Evolutionary conservation across 768 basidiomycete species (phyloP).

Genomic region (Psilocybe tampanensis): DNA sequence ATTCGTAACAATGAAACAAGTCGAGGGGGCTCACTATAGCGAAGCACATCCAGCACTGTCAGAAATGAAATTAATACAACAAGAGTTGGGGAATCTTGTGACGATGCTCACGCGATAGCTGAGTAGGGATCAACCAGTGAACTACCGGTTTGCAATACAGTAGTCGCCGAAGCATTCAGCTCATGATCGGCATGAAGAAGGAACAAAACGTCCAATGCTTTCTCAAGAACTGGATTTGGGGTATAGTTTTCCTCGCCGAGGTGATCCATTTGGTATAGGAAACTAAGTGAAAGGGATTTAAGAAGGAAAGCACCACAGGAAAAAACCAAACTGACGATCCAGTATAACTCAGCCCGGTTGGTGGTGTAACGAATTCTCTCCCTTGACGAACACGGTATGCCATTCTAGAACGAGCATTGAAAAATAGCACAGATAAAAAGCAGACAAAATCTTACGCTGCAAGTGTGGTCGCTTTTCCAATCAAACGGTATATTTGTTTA

Average conservation of each 20-base stretch:
- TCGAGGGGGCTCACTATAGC: constrained; percentile 64
- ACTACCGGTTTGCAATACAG: constrained; percentile 85
- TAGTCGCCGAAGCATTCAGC: constrained; percentile 83
- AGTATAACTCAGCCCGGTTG: constrained; percentile 80
- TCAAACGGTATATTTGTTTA: constrained; percentile 87
- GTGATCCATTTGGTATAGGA: constrained; percentile 91
- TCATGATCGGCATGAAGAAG: constrained; percentile 91
- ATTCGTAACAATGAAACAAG: background rate
- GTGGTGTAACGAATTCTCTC: constrained; percentile 83
- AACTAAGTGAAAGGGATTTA: constrained; percentile 40
- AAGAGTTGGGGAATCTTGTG: background rate
- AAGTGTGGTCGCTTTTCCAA: constrained; percentile 87
- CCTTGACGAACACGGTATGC: constrained; percentile 93
- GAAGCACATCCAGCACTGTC: constrained; percentile 85
- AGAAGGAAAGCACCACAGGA: background rate
- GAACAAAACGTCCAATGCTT: constrained; percentile 87
- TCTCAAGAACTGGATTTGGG: constrained; percentile 84
- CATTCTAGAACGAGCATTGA: constrained; percentile 53
- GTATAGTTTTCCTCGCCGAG: constrained; percentile 70
- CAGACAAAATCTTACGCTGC: constrained; percentile 61
- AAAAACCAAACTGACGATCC: constrained; percentile 57
- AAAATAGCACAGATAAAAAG: constrained; percentile 1
- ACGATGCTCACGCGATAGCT: constrained; percentile 65
- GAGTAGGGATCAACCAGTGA: constrained; percentile 92
- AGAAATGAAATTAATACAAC: background rate